Evolutionary conservation across 192 early-diverging fungal species (phyloP).

Genomic region (Spizellomyces punctatus): DNA sequence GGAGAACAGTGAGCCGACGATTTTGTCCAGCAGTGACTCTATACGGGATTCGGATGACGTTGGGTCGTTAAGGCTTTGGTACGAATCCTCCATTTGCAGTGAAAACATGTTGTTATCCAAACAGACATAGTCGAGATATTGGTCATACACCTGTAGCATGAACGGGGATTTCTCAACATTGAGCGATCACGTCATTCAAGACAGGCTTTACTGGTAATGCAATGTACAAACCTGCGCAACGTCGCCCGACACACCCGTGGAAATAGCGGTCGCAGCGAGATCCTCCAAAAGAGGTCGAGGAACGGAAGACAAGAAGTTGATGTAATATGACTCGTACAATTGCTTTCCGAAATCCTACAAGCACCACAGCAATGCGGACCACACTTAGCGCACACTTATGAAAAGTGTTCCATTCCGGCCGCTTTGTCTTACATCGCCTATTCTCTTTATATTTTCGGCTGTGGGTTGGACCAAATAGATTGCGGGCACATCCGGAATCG

Average conservation of each 20-base stretch:
- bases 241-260: conserved; percentile 71
- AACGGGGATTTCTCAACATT: not conserved
- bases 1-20: conserved; percentile 84
- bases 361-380: not conserved
- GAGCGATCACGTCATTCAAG: too few relatives aligned
- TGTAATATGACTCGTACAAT: conserved; percentile 93
- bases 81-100: conserved; percentile 79
- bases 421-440: conserved; percentile 66
- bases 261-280: conserved; percentile 81
- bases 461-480: conserved; percentile 95
- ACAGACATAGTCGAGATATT: conserved; percentile 93
- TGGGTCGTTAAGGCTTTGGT: conserved; percentile 82
- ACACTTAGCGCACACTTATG: not conserved
- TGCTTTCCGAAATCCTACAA: conserved; percentile 81
- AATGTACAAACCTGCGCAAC: conserved; percentile 71
- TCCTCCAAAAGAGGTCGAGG: conserved; percentile 91
- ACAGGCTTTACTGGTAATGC: too few relatives aligned
- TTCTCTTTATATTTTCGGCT: conserved; percentile 77
- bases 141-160: conserved; percentile 80
- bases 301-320: conserved; percentile 91
- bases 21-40: conserved; percentile 74
- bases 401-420: not conserved
- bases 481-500: conserved; percentile 95
- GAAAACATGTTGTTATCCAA: conserved; percentile 93
- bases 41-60: conserved; percentile 79